A percentile compares a stretch with the other conserved stretches of the same genome.
Conservation (phyloP, 441 rosid species). For the Pelargonium myrrhifolium region DNA sequence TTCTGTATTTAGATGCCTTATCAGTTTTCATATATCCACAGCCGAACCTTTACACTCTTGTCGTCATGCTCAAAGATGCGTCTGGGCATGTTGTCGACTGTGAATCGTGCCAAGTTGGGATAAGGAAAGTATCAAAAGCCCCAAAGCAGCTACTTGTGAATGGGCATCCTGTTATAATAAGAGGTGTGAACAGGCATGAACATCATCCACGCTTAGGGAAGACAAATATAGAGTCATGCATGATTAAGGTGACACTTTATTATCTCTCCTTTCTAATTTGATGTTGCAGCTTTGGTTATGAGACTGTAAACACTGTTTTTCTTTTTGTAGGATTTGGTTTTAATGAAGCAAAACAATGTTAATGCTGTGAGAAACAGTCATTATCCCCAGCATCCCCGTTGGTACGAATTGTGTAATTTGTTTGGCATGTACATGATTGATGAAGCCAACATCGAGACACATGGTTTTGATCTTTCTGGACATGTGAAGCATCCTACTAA, state of each 20-base stretch:
- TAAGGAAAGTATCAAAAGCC: conserved; percentile 77
- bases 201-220: conserved; percentile 98
- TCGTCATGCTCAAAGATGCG: conserved; percentile 73
- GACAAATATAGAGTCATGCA: conserved; percentile 92
- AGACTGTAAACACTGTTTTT: conserved; percentile 1
- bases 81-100: conserved; percentile 73
- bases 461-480: conserved; percentile 66
- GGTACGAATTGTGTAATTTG: conserved; percentile 93
- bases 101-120: conserved; percentile 87
- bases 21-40: conserved; percentile 30
- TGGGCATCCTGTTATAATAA: conserved; percentile 73
- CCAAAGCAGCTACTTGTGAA: conserved; percentile 88
- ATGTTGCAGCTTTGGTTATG: conserved; percentile 15
- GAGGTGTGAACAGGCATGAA: conserved; percentile 98
- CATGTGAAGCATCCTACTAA: conserved; percentile 86
- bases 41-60: conserved; percentile 84
- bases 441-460: conserved; percentile 98
- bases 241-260: conserved; percentile 69
- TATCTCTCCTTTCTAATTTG: conserved; percentile 13
- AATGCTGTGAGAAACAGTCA: conserved; percentile 98
- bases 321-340: conserved; percentile 67
- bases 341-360: conserved; percentile 89
- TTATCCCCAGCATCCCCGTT: conserved; percentile 97
- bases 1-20: conserved; percentile 18
- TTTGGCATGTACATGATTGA: conserved; percentile 98